These are phyloP conservation scores for Ophiocytium majus DNA, from an alignment of 352 stramenopile genomes.

Conservation along the genomic window DNA sequence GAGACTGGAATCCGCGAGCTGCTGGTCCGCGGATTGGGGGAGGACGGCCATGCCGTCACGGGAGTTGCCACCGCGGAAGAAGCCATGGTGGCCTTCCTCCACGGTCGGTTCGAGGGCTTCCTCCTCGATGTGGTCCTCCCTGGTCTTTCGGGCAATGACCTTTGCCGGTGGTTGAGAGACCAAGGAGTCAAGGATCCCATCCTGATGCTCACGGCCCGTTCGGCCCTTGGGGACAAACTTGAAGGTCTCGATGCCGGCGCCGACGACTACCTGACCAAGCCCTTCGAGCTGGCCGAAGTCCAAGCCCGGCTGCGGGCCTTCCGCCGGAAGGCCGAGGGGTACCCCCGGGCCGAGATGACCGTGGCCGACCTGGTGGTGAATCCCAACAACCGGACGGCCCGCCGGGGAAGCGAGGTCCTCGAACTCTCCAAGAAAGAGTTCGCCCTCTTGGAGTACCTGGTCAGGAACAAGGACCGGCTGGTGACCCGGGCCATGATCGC, in stretches of 20 bases:
- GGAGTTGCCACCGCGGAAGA: background rate
- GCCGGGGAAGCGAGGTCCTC: background rate
- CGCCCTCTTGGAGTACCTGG: background rate
- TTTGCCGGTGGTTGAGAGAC: background rate
- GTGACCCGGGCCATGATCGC: background rate
- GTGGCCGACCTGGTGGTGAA: background rate
- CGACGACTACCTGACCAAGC: constrained; percentile 4
- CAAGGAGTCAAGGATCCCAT: background rate
- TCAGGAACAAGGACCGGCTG: background rate
- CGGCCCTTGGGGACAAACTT: background rate
- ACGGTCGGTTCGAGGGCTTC: background rate
- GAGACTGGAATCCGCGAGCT: background rate
- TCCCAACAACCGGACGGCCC: background rate
- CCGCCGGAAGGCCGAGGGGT: background rate
- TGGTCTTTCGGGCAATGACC: background rate
- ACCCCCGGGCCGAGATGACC: background rate
- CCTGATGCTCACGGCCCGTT: background rate
- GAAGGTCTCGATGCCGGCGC: background rate
- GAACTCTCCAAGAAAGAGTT: constrained; percentile 4
- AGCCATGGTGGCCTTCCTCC: background rate
- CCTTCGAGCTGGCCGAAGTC: background rate
- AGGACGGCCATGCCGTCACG: background rate
- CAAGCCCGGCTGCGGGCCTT: background rate
- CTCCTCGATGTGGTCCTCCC: background rate
- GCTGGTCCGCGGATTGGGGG: background rate